Percentiles rank a stretch among this genome's conserved stretches.
These are phyloP conservation scores for Fusarium guadeloupense DNA, from an alignment of 2,329 filamentous ascomycete species.

Conservation along the genomic window DNA sequence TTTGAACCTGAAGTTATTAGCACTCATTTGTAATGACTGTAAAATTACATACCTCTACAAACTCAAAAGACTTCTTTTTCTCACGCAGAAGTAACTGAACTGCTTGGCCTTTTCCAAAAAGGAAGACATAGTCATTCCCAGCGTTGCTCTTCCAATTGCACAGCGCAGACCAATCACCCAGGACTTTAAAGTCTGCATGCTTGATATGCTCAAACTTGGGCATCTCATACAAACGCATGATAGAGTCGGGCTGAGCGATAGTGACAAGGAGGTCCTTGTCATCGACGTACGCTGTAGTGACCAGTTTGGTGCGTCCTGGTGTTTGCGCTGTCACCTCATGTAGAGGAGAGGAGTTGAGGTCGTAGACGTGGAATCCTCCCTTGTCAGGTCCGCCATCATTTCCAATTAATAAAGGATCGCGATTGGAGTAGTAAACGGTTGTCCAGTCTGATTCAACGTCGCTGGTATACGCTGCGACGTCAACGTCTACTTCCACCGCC, in stretches of 20 bases:
- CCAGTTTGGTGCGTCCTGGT: slow-evolving; percentile 57
- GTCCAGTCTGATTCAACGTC: slow-evolving; percentile 55
- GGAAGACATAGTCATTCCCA: slow-evolving; percentile 55
- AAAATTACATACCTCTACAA: slow-evolving; percentile 48
- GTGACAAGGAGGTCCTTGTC: slow-evolving; percentile 52
- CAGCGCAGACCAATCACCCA: slow-evolving; percentile 59
- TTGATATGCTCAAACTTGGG: slow-evolving; percentile 45
- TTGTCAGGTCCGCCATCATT: slow-evolving; percentile 56
- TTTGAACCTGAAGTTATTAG: slow-evolving; percentile 50
- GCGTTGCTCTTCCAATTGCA: slow-evolving; percentile 56
- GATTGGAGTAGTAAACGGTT: slow-evolving; percentile 50
- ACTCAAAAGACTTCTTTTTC: slow-evolving; percentile 42
- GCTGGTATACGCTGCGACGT: slow-evolving; percentile 48
- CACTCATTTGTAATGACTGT: too few species aligned
- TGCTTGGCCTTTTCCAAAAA: slow-evolving; percentile 55
- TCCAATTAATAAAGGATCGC: slow-evolving; percentile 52
- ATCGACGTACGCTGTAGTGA: slow-evolving; percentile 51
- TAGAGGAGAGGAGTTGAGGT: slow-evolving; percentile 46
- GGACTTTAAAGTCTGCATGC: slow-evolving; percentile 45
- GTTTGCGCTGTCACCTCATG: slow-evolving; percentile 45
- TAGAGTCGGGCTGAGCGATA: slow-evolving; percentile 55
- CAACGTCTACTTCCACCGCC: slow-evolving; percentile 40
- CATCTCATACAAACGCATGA: slow-evolving; percentile 52
- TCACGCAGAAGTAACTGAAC: slow-evolving; percentile 52
- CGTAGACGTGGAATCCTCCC: slow-evolving; percentile 54